A percentile compares a stretch with the other conserved stretches of the same genome.
These are phyloP conservation scores for Odonthalia washingtoniensis DNA, from an alignment of 31 red algal species.

Conservation along the genomic window DNA sequence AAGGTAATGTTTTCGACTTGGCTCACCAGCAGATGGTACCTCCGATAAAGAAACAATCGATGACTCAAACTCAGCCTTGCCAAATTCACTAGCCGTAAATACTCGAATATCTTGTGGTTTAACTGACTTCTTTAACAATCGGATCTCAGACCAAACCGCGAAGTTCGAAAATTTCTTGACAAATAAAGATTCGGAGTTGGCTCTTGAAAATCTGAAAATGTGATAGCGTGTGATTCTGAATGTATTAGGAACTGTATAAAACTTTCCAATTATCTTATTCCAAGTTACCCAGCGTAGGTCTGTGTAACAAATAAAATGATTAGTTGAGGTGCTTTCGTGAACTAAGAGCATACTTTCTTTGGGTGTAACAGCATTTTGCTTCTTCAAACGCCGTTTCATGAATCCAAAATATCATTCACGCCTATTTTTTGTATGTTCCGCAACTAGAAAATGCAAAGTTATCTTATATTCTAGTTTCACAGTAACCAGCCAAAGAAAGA, in stretches of 20 bases:
- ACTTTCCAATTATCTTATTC: slow-evolving; percentile 27
- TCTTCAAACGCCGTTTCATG: slow-evolving; percentile 40
- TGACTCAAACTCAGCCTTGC: background rate
- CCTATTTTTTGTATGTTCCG: slow-evolving; percentile 56
- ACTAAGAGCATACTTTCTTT: slow-evolving; percentile 25
- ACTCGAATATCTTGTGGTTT: background rate
- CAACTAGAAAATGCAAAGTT: slow-evolving; percentile 47
- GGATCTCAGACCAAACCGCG: background rate
- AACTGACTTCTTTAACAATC: background rate
- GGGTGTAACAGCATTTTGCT: slow-evolving; percentile 16
- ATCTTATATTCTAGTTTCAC: slow-evolving; percentile 35
- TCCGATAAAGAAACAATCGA: background rate
- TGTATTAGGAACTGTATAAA: slow-evolving; percentile 24
- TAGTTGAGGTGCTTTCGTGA: slow-evolving; percentile 15
- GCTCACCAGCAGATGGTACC: slow-evolving; percentile 27
- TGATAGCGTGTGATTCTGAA: slow-evolving; percentile 56
- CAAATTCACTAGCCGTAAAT: background rate
- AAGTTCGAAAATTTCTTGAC: slow-evolving; percentile 9
- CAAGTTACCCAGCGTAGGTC: background rate
- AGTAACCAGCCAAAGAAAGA: background rate
- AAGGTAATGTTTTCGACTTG: slow-evolving; percentile 18
- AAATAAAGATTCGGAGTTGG: background rate
- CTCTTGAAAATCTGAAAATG: slow-evolving; percentile 42
- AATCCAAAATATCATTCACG: slow-evolving; percentile 40
- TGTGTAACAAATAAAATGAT: slow-evolving; percentile 1